These are phyloP conservation scores for Striga hermonthica DNA, from an alignment of 305 asterid genomes.

Conservation along the genomic window DNA sequence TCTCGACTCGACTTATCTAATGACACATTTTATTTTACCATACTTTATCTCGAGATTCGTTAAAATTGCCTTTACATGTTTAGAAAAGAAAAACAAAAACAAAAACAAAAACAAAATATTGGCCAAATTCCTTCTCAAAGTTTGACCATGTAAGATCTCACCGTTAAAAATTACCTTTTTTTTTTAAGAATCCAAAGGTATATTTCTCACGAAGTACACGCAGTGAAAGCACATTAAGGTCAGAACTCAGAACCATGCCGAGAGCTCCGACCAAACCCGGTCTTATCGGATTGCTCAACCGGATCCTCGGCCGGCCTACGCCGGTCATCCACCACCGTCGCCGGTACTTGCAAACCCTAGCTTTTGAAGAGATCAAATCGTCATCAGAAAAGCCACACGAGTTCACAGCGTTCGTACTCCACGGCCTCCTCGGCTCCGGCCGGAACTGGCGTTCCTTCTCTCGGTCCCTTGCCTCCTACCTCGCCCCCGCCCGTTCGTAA, in stretches of 20 bases:
- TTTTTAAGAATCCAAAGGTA: too few species aligned
- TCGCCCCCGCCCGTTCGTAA: slow-evolving; percentile 57
- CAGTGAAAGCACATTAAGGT: background rate
- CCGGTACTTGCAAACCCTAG: slow-evolving; percentile 61
- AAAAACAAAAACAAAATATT: too few species aligned
- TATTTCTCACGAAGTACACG: too few species aligned
- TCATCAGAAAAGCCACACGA: slow-evolving; percentile 47
- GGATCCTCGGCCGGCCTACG: slow-evolving; percentile 34
- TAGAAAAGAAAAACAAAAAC: too few species aligned
- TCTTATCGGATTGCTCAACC: slow-evolving; percentile 32
- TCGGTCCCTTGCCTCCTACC: slow-evolving; percentile 62
- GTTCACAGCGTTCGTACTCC: slow-evolving; percentile 78
- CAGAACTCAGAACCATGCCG: slow-evolving; percentile 30
- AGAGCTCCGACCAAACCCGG: slow-evolving; percentile 30
- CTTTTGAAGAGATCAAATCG: slow-evolving; percentile 68
- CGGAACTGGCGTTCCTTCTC: slow-evolving; percentile 96
- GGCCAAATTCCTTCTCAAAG: too few species aligned
- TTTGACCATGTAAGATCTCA: too few species aligned
- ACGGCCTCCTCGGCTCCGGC: slow-evolving; percentile 89
- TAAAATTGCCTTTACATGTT: too few species aligned
- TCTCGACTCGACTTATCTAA: too few species aligned
- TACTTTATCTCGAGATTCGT: too few species aligned
- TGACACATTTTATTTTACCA: too few species aligned
- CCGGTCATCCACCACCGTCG: slow-evolving; percentile 36
- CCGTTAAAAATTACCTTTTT: too few species aligned